These are phyloP conservation scores for Dorcoceras hygrometricum DNA, from an alignment of 257 asterid genomes.

Conservation along the genomic window DNA sequence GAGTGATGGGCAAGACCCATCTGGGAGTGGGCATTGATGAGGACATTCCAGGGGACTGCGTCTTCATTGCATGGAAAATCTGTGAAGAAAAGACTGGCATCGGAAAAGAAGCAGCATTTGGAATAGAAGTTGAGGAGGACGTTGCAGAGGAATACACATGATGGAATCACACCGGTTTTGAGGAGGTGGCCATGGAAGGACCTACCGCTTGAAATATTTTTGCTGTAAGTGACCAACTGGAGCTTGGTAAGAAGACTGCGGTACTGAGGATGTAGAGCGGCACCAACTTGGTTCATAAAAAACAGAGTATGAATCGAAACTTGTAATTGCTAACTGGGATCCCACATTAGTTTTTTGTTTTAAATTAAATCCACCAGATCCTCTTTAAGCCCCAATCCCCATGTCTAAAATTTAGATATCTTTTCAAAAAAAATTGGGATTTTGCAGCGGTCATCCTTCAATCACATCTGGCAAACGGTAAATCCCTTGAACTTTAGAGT, in stretches of 20 bases:
- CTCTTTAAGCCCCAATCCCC: no score
- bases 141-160: conserved; percentile 49
- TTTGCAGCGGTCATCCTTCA: no score
- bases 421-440: no score
- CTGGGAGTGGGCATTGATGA: conserved; percentile 69
- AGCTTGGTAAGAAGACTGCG: conserved; percentile 50
- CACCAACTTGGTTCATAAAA: no score
- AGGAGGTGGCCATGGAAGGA: conserved; percentile 67
- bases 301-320: no score
- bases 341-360: no score
- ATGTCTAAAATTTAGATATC: no score
- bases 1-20: conserved; percentile 38
- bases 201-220: conserved; percentile 39
- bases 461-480: no score
- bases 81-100: conserved; percentile 51
- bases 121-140: conserved; percentile 66
- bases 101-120: conserved; percentile 53
- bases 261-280: conserved; percentile 41
- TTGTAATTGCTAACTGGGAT: no score
- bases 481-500: no score
- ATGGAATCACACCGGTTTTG: conserved; percentile 45
- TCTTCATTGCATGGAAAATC: conserved; percentile 50
- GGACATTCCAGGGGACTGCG: conserved; percentile 66
- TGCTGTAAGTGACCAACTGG: conserved; percentile 43
- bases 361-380: no score